Base-by-base conservation (phyloP, 768 basidiomycete genomes). In the Leucogyrophana mollusca region DNA sequence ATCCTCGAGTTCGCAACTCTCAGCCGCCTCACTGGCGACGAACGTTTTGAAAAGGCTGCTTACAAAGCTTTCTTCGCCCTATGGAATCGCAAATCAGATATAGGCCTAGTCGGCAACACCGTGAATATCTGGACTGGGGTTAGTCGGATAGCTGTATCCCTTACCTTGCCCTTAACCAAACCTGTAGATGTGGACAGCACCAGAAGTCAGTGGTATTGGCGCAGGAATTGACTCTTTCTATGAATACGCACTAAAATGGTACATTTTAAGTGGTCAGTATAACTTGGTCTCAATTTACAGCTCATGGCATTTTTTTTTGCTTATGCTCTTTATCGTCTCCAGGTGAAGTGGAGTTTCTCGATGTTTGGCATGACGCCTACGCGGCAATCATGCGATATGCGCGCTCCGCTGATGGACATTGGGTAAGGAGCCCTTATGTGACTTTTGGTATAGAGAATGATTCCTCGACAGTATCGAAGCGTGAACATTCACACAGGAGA, bases 201-300 rank as follows among this genome's bases (percentile, higher is more conserved):
- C 93, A 14, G 85, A 91, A 51, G 67, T 85, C 6, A 84, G 83
- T 21, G 80, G 87, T 1, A 88, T 94, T 24, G 95, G 95, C 20
- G 96, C 96, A 5, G 96, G 96, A 1, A 84, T 96, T 34, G 96
- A 98, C 62, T 93, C 90, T 3, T 96, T 95, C 63, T 94, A 88
- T 60, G 96, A 99, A 61, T 94, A 94, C 64, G 89, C 92, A 9
- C 66, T 94, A 35, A 94, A 94, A 59, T 92, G 91, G 83, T 93
- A 94, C 60, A 83, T 95, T 33, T 58, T 93, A 59, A 91, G 88
- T 56, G 86, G 87, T 86, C 53, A 27, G 72, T 64, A 61, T n/a
- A n/a, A n/a, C n/a, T n/a, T n/a, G n/a, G n/a, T n/a, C n/a, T 33
- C 14, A 38, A 38, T 14, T 9, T 11, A 25, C 23, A 3, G 34